phyloP scores from a whole-genome alignment of 1,284 basidiomycete genomes.

The Ganoderma boninense region DNA sequence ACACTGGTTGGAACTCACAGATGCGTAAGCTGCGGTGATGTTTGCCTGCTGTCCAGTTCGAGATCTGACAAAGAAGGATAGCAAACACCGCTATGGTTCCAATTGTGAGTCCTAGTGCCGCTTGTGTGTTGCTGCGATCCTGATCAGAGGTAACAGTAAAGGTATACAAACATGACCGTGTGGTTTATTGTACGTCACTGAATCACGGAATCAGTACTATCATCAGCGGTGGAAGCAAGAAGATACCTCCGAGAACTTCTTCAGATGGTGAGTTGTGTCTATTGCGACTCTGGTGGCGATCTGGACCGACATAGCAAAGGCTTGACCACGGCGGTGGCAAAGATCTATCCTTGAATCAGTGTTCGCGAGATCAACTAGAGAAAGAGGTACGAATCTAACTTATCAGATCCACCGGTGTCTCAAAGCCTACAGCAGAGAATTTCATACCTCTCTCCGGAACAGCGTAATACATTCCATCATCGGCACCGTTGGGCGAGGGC shows the following conservation, averaged over 20 bases:
- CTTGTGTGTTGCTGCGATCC: not conserved
- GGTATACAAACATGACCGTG: slow-evolving; percentile 22
- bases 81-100: slow-evolving; percentile 76
- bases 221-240: slow-evolving; percentile 68
- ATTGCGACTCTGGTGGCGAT: not conserved
- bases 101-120: slow-evolving; percentile 51
- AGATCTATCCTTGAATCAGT: slow-evolving; percentile 68
- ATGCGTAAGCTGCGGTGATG: slow-evolving; percentile 50
- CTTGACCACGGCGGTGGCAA: slow-evolving; percentile 78
- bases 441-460: slow-evolving; percentile 71
- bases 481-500: not conserved
- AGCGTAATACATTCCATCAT: slow-evolving; percentile 51
- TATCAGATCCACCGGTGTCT: not conserved
- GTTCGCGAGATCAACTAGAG: slow-evolving; percentile 73
- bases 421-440: slow-evolving; percentile 45
- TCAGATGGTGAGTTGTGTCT: slow-evolving; percentile 58
- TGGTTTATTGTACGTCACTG: slow-evolving; percentile 12
- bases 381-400: slow-evolving; percentile 54
- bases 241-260: slow-evolving; percentile 77
- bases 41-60: not conserved
- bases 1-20: slow-evolving; percentile 74
- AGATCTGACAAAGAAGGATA: slow-evolving; percentile 26
- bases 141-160: slow-evolving; percentile 26
- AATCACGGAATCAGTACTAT: slow-evolving; percentile 56
- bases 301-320: slow-evolving; percentile 49